Percentiles rank a stretch among this genome's conserved stretches.
Evolutionary conservation across 306 rosid species (phyloP).

Genomic region (Canavalia gladiata): DNA sequence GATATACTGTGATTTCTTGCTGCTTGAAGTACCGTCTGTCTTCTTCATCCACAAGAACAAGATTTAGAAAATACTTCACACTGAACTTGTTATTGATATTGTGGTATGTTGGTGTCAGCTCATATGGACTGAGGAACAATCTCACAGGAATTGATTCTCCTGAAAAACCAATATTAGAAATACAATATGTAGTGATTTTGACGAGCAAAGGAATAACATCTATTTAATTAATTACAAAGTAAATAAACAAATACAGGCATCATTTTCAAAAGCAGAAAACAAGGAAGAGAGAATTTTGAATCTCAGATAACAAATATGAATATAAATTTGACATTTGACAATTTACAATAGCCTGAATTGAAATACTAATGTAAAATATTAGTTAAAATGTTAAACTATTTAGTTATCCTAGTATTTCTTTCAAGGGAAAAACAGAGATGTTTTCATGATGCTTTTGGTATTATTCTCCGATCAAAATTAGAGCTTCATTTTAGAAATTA

Average conservation of each 20-base stretch:
- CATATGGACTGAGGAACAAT: constrained; percentile 83
- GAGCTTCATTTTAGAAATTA: too few species aligned
- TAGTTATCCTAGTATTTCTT: background rate
- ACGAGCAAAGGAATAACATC: background rate
- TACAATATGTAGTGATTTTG: background rate
- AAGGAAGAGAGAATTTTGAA: background rate
- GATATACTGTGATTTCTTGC: constrained; percentile 79
- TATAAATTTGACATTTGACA: background rate
- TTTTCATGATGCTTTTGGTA: too few species aligned
- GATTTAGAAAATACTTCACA: constrained; percentile 84
- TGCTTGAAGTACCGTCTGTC: constrained; percentile 86
- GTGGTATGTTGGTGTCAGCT: constrained; percentile 78
- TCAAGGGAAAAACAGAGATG: background rate
- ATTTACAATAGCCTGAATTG: background rate
- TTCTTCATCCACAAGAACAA: constrained; percentile 82
- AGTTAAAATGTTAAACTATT: background rate
- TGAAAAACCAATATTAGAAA: constrained; percentile 31
- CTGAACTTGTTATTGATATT: constrained; percentile 87
- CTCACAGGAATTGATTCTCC: constrained; percentile 90
- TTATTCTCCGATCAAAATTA: too few species aligned
- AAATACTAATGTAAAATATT: background rate
- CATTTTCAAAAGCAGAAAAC: background rate
- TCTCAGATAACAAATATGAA: background rate
- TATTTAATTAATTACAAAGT: background rate
- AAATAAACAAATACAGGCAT: background rate